Percentiles rank a stretch among this genome's conserved stretches.
Evolutionary conservation across 164 flowering plant genomes (phyloP).

Genomic region (Houttuynia cordata): DNA sequence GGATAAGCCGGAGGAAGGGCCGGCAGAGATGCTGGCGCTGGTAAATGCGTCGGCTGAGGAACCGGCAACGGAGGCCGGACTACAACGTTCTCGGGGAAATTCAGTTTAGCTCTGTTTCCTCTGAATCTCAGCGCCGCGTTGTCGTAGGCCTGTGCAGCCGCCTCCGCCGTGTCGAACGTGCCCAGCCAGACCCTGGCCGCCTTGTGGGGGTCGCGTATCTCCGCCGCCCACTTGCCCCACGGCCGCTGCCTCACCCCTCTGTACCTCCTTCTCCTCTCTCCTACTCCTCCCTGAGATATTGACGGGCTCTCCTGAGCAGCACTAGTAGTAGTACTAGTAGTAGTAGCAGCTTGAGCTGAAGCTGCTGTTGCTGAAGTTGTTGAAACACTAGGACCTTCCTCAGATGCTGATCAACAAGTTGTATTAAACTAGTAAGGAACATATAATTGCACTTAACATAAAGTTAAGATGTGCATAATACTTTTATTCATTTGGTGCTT

Average conservation of each 20-base stretch:
- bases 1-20: slow-evolving; percentile 12
- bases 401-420: neutral
- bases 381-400: neutral
- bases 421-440: neutral
- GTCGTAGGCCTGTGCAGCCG: slow-evolving; percentile 69
- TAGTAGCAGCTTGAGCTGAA: neutral
- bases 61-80: slow-evolving; percentile 16
- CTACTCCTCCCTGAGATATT: slow-evolving; percentile 12
- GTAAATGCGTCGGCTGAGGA: slow-evolving; percentile 2
- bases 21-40: slow-evolving; percentile 2
- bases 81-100: slow-evolving; percentile 57
- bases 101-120: slow-evolving; percentile 68
- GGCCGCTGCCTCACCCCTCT: slow-evolving; percentile 74
- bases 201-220: slow-evolving; percentile 69
- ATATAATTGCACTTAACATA: neutral
- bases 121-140: slow-evolving; percentile 64
- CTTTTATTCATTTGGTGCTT: too few relatives aligned
- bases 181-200: slow-evolving; percentile 80
- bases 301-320: neutral
- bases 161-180: slow-evolving; percentile 71
- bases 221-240: slow-evolving; percentile 84
- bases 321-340: too few relatives aligned
- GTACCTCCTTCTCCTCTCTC: slow-evolving; percentile 42
- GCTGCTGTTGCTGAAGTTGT: neutral
- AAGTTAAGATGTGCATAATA: too few relatives aligned